These are phyloP conservation scores for Carex cristatella DNA, from an alignment of 176 grass and related monocot genomes.

Conservation along the genomic window DNA sequence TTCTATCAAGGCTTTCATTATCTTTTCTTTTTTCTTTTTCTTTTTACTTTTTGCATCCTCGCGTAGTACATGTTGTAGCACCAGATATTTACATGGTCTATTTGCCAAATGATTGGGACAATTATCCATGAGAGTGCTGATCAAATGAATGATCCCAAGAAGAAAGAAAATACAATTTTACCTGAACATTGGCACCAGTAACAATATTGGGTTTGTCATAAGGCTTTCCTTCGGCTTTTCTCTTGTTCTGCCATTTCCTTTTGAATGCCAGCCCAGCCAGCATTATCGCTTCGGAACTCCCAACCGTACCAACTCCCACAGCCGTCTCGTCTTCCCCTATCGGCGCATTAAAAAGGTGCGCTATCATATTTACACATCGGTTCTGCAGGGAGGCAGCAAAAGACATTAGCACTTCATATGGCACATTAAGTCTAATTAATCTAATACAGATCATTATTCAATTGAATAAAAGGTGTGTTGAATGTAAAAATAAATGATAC, in stretches of 20 bases:
- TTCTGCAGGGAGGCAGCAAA: slow-evolving; percentile 41
- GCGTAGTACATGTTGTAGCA: neutral
- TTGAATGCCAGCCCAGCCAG: slow-evolving; percentile 76
- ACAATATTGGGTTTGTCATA: slow-evolving; percentile 84
- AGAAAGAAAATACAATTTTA: slow-evolving; percentile 6
- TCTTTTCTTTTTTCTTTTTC: neutral
- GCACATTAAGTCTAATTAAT: neutral
- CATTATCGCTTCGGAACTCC: slow-evolving; percentile 81
- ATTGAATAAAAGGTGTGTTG: neutral
- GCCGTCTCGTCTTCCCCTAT: slow-evolving; percentile 54
- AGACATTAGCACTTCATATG: neutral
- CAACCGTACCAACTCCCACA: slow-evolving; percentile 61
- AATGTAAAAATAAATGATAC: neutral
- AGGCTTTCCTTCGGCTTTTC: slow-evolving; percentile 60
- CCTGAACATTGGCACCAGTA: slow-evolving; percentile 87
- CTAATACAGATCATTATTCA: neutral
- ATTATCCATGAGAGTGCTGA: neutral
- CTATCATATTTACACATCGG: slow-evolving; percentile 83
- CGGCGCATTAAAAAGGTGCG: slow-evolving; percentile 60
- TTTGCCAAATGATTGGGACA: neutral
- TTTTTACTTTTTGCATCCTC: neutral
- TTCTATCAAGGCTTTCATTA: neutral
- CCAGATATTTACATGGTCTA: neutral
- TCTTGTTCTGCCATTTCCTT: slow-evolving; percentile 80
- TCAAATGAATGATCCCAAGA: neutral